Conservation (phyloP, 495 filamentous ascomycete genomes). For the Daldinia caldariorum region DNA sequence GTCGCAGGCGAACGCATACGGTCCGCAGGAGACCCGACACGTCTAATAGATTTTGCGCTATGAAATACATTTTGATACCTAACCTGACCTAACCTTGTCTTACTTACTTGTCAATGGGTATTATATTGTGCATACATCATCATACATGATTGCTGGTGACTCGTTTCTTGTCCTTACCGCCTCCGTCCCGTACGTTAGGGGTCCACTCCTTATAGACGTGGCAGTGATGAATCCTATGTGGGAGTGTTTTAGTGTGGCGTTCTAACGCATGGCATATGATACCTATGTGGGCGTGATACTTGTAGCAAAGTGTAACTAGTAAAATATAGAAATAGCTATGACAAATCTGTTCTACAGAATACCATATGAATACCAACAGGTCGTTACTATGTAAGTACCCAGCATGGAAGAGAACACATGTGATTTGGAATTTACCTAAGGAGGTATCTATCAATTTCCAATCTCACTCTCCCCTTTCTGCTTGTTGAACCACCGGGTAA, state of each 20-base stretch:
- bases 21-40: constrained; percentile 13
- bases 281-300: neutral
- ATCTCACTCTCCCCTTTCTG: too few species aligned
- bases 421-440: constrained; percentile 26
- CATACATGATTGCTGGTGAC: constrained; percentile 2
- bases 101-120: too few species aligned
- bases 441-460: too few species aligned
- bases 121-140: constrained; percentile 1
- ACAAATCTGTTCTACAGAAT: neutral
- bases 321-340: neutral
- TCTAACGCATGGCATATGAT: neutral
- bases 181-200: neutral
- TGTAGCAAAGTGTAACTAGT: neutral
- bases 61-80: constrained; percentile 11
- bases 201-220: constrained; percentile 6
- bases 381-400: constrained; percentile 3
- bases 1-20: constrained; percentile 10
- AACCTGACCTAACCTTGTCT: too few species aligned
- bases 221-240: constrained; percentile 3
- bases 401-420: constrained; percentile 30
- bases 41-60: constrained; percentile 39
- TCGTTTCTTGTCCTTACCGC: neutral
- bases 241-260: neutral
- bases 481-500: neutral
- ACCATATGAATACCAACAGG: neutral